Conservation (phyloP, 2,329 filamentous ascomycete species). For the Claviceps sorghi region DNA sequence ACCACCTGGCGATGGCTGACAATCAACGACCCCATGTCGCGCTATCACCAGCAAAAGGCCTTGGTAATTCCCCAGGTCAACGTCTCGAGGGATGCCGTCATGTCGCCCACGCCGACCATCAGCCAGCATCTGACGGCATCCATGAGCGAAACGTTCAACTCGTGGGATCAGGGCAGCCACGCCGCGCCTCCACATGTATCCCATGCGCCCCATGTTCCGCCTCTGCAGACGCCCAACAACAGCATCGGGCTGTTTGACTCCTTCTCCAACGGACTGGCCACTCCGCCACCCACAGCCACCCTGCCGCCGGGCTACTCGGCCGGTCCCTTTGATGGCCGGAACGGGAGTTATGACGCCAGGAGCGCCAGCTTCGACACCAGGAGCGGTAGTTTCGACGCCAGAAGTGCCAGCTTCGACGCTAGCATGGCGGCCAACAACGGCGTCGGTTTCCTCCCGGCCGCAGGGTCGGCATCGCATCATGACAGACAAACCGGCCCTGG, state of each 20-base stretch:
- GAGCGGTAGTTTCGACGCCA: constrained; percentile 3
- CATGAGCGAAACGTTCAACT: constrained; percentile 43
- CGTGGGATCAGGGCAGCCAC: constrained; percentile 26
- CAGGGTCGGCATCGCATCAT: constrained; percentile 11
- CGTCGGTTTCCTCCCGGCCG: constrained; percentile 18
- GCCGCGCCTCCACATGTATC: constrained; percentile 4
- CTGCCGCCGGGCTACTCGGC: constrained; percentile 32
- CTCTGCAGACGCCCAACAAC: constrained; percentile 19
- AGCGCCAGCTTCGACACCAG: constrained; percentile 5
- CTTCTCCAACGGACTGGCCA: constrained; percentile 38
- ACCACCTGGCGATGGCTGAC: constrained; percentile 50
- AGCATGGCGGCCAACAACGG: constrained; percentile 16
- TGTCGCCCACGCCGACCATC: constrained; percentile 37
- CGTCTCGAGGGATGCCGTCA: constrained; percentile 28
- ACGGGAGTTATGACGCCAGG: constrained; percentile 26
- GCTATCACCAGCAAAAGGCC: constrained; percentile 38
- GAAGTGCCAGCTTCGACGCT: constrained; percentile 27
- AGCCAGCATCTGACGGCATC: constrained; percentile 37
- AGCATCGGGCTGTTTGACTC: constrained; percentile 31
- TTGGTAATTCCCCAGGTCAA: constrained; percentile 22
- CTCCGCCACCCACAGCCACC: constrained; percentile 40
- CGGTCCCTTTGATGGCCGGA: constrained; percentile 3
- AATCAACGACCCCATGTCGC: constrained; percentile 43
- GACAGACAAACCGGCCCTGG: constrained; percentile 14
- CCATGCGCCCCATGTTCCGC: constrained; percentile 16